Conservation (phyloP, 257 asterid genomes). For the Solanum chmielewskii region DNA sequence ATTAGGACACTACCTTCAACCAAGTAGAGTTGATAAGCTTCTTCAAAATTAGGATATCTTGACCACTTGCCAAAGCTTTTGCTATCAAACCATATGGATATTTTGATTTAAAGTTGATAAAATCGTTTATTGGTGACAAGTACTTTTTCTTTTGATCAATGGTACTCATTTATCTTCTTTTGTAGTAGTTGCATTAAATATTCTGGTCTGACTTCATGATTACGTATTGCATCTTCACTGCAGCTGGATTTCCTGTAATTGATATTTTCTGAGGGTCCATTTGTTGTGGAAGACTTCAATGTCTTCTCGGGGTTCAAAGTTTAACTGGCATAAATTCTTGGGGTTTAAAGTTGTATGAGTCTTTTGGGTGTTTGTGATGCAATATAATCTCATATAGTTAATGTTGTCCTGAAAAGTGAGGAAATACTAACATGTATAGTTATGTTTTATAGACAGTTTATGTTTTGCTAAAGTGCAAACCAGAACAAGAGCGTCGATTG, state of each 20-base stretch:
- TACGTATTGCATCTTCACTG: not conserved
- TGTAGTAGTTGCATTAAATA: not conserved
- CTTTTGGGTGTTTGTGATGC: not conserved
- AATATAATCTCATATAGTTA: not conserved
- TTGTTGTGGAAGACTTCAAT: not conserved
- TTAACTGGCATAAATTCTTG: not conserved
- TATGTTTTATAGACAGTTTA: slow-evolving; percentile 43
- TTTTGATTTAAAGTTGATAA: not conserved
- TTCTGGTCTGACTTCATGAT: not conserved
- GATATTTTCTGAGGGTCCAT: not conserved
- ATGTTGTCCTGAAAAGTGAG: not conserved
- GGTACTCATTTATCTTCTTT: not conserved
- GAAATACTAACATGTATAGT: not conserved
- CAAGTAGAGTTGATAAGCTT: not conserved
- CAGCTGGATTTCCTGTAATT: not conserved
- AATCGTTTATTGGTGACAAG: not conserved
- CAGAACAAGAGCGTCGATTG: slow-evolving; percentile 87
- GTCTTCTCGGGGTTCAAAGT: not conserved
- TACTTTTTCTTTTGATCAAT: not conserved
- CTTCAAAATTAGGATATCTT: not conserved
- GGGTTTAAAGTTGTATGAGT: not conserved
- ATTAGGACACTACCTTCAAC: not conserved
- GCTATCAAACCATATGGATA: not conserved
- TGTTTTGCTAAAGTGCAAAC: slow-evolving; percentile 72
- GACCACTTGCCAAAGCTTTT: not conserved